Percentiles rank a stretch among this genome's conserved stretches.
phyloP scores from a whole-genome alignment of 345 rosid genomes.

The Hypericum perforatum region DNA sequence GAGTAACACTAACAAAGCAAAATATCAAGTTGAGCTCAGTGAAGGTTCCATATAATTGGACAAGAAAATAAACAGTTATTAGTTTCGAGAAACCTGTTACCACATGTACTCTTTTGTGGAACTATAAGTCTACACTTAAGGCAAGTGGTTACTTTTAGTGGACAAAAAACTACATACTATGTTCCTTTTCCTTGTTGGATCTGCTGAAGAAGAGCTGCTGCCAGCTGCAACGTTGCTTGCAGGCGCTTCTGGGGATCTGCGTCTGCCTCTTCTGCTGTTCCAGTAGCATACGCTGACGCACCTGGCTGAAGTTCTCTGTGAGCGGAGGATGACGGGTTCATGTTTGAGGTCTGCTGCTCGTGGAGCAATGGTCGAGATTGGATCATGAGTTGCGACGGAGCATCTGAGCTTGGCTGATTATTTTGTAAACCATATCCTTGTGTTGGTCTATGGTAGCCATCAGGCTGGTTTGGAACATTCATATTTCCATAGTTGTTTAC shows the following conservation, averaged over 20 bases:
- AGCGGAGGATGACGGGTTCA: slow-evolving; percentile 12
- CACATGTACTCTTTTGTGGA: no score
- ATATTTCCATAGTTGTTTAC: slow-evolving; percentile 23
- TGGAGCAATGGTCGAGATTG: slow-evolving; percentile 45
- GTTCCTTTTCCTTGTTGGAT: slow-evolving; percentile 76
- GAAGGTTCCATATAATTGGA: no score
- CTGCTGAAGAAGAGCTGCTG: slow-evolving; percentile 94
- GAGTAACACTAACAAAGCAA: no score
- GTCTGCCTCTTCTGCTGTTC: slow-evolving; percentile 47
- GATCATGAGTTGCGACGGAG: slow-evolving; percentile 31
- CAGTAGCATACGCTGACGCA: slow-evolving; percentile 13
- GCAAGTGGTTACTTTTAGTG: no score
- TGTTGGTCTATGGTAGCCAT: slow-evolving; percentile 20
- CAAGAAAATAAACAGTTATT: no score
- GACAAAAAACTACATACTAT: slow-evolving; percentile 16
- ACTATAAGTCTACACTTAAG: no score
- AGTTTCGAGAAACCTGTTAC: no score
- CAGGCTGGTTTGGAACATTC: slow-evolving; percentile 22
- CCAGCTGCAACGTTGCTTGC: slow-evolving; percentile 86
- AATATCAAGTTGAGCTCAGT: no score
- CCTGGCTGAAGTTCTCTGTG: slow-evolving; percentile 26
- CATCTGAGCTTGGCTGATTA: slow-evolving; percentile 26
- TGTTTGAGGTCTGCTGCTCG: slow-evolving; percentile 28
- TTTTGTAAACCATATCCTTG: slow-evolving; percentile 35
- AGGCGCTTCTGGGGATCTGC: slow-evolving; percentile 79